These are phyloP conservation scores for Russula olivacea DNA, from an alignment of 768 basidiomycete genomes.

Conservation along the genomic window DNA sequence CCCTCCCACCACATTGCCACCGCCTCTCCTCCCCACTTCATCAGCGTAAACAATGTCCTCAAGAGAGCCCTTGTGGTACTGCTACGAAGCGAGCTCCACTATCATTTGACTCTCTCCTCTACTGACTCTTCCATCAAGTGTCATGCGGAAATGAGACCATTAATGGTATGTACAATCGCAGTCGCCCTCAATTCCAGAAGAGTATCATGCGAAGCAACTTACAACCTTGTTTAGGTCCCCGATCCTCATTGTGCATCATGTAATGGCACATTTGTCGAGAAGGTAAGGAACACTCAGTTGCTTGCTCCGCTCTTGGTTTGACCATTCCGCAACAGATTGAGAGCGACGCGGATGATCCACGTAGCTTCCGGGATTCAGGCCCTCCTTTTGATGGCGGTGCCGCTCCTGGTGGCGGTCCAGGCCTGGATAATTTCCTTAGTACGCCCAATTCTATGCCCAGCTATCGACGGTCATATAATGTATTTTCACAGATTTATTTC, in stretches of 20 bases:
- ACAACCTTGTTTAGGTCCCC: slow-evolving; percentile 47
- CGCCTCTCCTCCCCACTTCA: slow-evolving; percentile 22
- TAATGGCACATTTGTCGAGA: slow-evolving; percentile 76
- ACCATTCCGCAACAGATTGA: slow-evolving; percentile 50
- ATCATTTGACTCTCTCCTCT: not conserved
- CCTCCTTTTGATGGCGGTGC: slow-evolving; percentile 29
- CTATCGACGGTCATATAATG: not conserved
- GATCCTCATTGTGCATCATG: slow-evolving; percentile 83
- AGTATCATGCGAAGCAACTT: not conserved
- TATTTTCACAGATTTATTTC: slow-evolving; percentile 6
- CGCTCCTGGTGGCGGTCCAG: slow-evolving; percentile 27
- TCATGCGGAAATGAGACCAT: slow-evolving; percentile 79
- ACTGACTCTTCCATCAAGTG: slow-evolving; percentile 46
- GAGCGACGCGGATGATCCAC: slow-evolving; percentile 68
- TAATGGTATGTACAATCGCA: slow-evolving; percentile 56
- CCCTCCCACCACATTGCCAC: slow-evolving; percentile 6
- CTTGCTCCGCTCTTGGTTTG: not conserved
- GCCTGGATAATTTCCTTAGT: slow-evolving; percentile 49
- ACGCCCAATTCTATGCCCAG: slow-evolving; percentile 11
- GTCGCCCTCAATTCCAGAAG: slow-evolving; percentile 12
- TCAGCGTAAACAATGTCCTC: slow-evolving; percentile 49
- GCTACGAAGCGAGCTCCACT: slow-evolving; percentile 53
- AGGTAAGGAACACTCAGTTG: slow-evolving; percentile 37
- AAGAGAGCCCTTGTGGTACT: slow-evolving; percentile 73
- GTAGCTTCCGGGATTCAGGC: slow-evolving; percentile 47